A percentile compares a stretch with the other conserved stretches of the same genome.
phyloP scores from a whole-genome alignment of 2,329 filamentous ascomycete species.

The Ciborinia camelliae region DNA sequence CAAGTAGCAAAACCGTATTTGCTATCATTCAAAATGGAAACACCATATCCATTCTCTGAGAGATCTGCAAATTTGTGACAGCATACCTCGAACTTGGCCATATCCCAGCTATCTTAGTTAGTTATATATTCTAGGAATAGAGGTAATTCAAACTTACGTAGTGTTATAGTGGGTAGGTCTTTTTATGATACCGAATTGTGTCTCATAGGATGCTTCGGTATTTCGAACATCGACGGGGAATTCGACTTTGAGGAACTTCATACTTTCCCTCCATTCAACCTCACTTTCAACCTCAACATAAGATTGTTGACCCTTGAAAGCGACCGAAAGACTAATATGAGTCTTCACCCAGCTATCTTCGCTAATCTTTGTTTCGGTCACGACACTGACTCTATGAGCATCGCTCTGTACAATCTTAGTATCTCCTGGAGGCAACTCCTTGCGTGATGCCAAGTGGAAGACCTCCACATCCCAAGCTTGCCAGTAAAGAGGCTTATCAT shows the following conservation, averaged over 20 bases:
- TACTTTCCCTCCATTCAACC: slow-evolving; percentile 95
- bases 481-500: slow-evolving; percentile 97
- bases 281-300: slow-evolving; percentile 77
- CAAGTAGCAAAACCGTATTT: slow-evolving; percentile 94
- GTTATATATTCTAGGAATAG: slow-evolving; percentile 17
- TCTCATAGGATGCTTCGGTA: slow-evolving; percentile 92
- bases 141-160: slow-evolving; percentile 46
- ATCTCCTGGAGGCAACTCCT: slow-evolving; percentile 66
- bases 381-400: slow-evolving; percentile 73
- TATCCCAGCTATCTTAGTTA: slow-evolving; percentile 66
- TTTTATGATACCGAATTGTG: slow-evolving; percentile 83
- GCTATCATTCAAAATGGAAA: slow-evolving; percentile 89
- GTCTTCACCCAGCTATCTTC: slow-evolving; percentile 82
- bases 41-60: slow-evolving; percentile 82
- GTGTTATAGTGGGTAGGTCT: slow-evolving; percentile 98
- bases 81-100: slow-evolving; percentile 97
- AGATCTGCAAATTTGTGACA: slow-evolving; percentile 93
- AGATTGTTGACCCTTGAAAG: slow-evolving; percentile 60
- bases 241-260: slow-evolving; percentile 98
- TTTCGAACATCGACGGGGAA: slow-evolving; percentile 91
- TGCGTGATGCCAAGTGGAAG: slow-evolving; percentile 83
- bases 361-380: slow-evolving; percentile 84
- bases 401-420: slow-evolving; percentile 70
- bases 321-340: slow-evolving; percentile 74
- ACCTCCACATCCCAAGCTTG: slow-evolving; percentile 98